Evolutionary conservation across 441 rosid species (phyloP).

Genomic region (Geranium incanum): DNA sequence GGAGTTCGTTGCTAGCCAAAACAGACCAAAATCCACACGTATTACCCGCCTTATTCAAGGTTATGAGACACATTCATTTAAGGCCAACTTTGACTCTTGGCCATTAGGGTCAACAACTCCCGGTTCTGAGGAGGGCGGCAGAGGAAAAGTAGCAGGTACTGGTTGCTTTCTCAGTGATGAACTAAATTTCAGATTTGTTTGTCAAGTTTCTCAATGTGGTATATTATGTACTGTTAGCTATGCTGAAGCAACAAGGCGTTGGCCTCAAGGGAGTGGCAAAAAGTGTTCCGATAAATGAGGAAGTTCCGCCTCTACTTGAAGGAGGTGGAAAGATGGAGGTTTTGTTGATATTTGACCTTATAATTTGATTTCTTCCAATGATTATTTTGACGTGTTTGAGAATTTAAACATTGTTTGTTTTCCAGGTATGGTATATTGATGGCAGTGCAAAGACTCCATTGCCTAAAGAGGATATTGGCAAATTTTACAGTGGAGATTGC

Average conservation of each 20-base stretch:
- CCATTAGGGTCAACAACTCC: slow-evolving; percentile 75
- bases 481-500: slow-evolving; percentile 95
- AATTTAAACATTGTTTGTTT: slow-evolving; percentile 19
- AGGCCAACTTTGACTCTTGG: slow-evolving; percentile 91
- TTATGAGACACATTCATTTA: slow-evolving; percentile 84
- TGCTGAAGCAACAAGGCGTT: slow-evolving; percentile 96
- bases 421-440: slow-evolving; percentile 84
- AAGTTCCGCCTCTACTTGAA: slow-evolving; percentile 94
- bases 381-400: background rate
- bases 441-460: slow-evolving; percentile 77
- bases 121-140: slow-evolving; percentile 89
- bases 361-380: slow-evolving; percentile 14
- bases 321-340: slow-evolving; percentile 98
- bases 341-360: slow-evolving; percentile 20
- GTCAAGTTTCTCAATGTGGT: slow-evolving; percentile 23
- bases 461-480: slow-evolving; percentile 80
- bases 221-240: slow-evolving; percentile 42
- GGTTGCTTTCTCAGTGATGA: slow-evolving; percentile 14
- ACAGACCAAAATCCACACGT: slow-evolving; percentile 72
- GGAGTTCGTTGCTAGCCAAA: slow-evolving; percentile 69
- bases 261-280: slow-evolving; percentile 76
- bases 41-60: slow-evolving; percentile 87
- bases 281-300: slow-evolving; percentile 71
- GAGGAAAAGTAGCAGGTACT: slow-evolving; percentile 97
- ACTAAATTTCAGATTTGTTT: slow-evolving; percentile 14